Evolutionary conservation across 1,284 basidiomycete genomes (phyloP).

Genomic region (Tilletia horrida): DNA sequence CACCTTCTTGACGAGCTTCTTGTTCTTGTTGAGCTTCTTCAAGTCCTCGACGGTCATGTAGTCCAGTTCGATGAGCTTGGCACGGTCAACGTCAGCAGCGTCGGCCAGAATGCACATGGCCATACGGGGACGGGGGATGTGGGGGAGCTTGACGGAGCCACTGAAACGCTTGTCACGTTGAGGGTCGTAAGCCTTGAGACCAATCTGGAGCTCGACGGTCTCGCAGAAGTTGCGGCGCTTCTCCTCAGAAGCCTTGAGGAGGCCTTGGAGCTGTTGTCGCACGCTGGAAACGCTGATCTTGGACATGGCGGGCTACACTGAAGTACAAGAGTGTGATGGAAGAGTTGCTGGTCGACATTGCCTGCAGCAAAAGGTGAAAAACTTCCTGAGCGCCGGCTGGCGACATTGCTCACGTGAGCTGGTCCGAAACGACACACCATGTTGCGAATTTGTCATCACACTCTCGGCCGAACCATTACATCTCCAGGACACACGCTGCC

Average conservation of each 20-base stretch:
- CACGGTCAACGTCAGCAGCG: slow-evolving; percentile 96
- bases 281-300: slow-evolving; percentile 17
- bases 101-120: slow-evolving; percentile 99
- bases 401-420: not conserved
- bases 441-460: no score
- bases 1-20: slow-evolving; percentile 95
- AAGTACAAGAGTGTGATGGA: not conserved
- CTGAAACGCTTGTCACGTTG: slow-evolving; percentile 56
- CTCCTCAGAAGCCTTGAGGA: slow-evolving; percentile 49
- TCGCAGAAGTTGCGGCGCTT: slow-evolving; percentile 55
- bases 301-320: slow-evolving; percentile 10
- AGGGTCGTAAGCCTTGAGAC: slow-evolving; percentile 56
- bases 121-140: slow-evolving; percentile 97
- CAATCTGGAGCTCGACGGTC: slow-evolving; percentile 56
- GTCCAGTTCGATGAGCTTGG: slow-evolving; percentile 93
- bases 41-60: slow-evolving; percentile 98
- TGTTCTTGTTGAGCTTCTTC: slow-evolving; percentile 99
- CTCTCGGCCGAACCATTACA: no score
- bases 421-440: not conserved
- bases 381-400: not conserved
- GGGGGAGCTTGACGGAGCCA: slow-evolving; percentile 70
- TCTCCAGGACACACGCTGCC: no score
- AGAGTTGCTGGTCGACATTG: not conserved
- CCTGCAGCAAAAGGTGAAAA: not conserved
- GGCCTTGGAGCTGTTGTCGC: slow-evolving; percentile 17